Evolutionary conservation across 1,284 basidiomycete genomes (phyloP), one percentile per base, ranked within the genome.

Genomic region (Phaffia rhodozyma): DNA sequence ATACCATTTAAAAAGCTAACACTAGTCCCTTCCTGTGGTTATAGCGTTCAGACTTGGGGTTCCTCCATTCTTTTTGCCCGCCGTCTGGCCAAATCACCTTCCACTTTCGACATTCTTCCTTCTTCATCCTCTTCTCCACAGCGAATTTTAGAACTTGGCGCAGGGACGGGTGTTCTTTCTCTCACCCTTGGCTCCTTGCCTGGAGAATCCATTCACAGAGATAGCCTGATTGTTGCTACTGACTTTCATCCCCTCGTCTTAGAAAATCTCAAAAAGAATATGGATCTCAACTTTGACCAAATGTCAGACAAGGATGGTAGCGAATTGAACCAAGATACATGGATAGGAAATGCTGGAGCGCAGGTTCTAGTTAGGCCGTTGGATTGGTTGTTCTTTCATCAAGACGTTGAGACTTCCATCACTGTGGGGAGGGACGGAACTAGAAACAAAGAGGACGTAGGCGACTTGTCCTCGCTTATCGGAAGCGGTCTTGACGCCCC

Each of bases 1-100:
- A 43, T 34, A 9, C 4, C 9, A 34, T 34, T 4, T 9, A 5
- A 5, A 34, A 34, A 34, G 9, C 32, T 34, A 4, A 34, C 9
- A 34, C 32, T 34, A 9, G 9, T 34, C 3, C 30, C 21, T 20
- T 34, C 23, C 25, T 6, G 21, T 4, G 84, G 82, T 60, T 86
- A 92, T 23, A 91, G 91, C 6, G 86, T 89, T 23, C 90, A 93
- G 74, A 94, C 91, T 0, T 94, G 91, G 91, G 91, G 90, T 1
- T 83, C 84, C 5, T 86, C 89, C 0, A 90, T 87, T 68, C 82
- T 93, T 5, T 79, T 94, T 51, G 83, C 89, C 0, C 84, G 91
- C 70, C 81, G 86, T 75, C 82, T 93, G 60, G 81, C 82, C 0
- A 79, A 84, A 25, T 72, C 79, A 30, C 87, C 88, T 0, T 70